Conservation (phyloP, 176 grass and related monocot genomes). For the Oryza meyeriana region DNA sequence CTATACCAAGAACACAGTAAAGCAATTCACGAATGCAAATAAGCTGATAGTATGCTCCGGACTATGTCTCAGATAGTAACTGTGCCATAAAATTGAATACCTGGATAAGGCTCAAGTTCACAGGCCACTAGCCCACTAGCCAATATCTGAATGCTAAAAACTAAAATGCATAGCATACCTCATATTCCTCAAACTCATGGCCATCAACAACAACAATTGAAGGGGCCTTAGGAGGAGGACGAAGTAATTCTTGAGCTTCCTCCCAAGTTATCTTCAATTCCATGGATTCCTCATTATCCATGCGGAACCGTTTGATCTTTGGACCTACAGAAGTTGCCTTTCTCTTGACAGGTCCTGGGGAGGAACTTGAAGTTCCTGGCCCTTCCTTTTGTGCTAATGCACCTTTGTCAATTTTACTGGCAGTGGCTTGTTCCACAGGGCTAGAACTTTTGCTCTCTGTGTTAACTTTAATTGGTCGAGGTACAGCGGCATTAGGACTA, state of each 20-base stretch:
- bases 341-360: conserved; percentile 61
- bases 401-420: conserved; percentile 45
- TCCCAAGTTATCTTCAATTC: conserved; percentile 99
- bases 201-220: conserved; percentile 75
- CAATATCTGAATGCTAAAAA: not conserved
- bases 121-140: not conserved
- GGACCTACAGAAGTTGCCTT: conserved; percentile 66
- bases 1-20: conserved; percentile 8
- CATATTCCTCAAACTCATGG: conserved; percentile 94
- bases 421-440: conserved; percentile 44
- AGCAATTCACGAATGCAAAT: not conserved
- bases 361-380: conserved; percentile 38
- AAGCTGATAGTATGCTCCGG: not conserved
- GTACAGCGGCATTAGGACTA: conserved; percentile 37
- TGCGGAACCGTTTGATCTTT: conserved; percentile 84
- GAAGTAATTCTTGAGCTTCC: conserved; percentile 90
- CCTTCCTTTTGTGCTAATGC: conserved; percentile 62
- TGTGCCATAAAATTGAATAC: conserved; percentile 9
- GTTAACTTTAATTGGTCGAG: conserved; percentile 50
- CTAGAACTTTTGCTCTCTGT: conserved; percentile 42
- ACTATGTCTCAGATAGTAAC: not conserved
- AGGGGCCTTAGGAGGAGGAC: conserved; percentile 76
- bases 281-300: conserved; percentile 96
- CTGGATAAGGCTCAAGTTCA: not conserved
- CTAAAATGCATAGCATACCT: conserved; percentile 48